Conservation (phyloP, 495 filamentous ascomycete genomes). For the Bacidia gigantensis region DNA sequence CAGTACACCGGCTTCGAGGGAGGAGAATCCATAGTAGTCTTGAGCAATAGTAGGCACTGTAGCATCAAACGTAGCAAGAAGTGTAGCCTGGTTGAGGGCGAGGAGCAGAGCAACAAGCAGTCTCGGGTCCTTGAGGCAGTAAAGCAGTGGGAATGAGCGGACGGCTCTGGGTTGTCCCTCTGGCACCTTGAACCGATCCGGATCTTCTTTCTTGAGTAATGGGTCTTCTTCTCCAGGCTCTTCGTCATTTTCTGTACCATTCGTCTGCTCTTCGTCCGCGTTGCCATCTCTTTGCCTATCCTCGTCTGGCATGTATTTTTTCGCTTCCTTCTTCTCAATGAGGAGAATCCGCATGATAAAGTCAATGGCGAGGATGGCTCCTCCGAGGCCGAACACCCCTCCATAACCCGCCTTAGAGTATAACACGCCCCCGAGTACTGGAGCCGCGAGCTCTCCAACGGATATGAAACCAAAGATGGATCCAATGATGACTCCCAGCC, state of each 20-base stretch:
- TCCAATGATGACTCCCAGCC: slow-evolving; percentile 42
- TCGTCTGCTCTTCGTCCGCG: slow-evolving; percentile 3
- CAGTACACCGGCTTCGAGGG: slow-evolving; percentile 37
- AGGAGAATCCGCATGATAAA: slow-evolving; percentile 47
- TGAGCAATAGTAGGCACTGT: slow-evolving; percentile 41
- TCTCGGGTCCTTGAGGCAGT: slow-evolving; percentile 29
- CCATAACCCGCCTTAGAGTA: slow-evolving; percentile 44
- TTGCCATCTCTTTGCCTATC: slow-evolving; percentile 9
- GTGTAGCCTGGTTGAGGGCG: slow-evolving; percentile 35
- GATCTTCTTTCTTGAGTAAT: slow-evolving; percentile 23
- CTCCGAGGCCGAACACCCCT: slow-evolving; percentile 47
- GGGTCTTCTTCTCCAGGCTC: slow-evolving; percentile 23
- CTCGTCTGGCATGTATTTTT: slow-evolving; percentile 11
- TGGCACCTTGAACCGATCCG: slow-evolving; percentile 26
- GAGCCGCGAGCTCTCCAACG: slow-evolving; percentile 36
- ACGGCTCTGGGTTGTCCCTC: slow-evolving; percentile 22
- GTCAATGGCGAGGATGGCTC: slow-evolving; percentile 44
- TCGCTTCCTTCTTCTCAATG: slow-evolving; percentile 45
- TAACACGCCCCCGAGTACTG: slow-evolving; percentile 47
- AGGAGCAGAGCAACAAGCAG: slow-evolving; percentile 33
- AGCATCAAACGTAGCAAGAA: slow-evolving; percentile 40
- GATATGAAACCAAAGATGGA: slow-evolving; percentile 41
- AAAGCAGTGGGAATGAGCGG: slow-evolving; percentile 31
- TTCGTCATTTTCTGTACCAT: slow-evolving; percentile 12
- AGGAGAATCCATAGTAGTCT: slow-evolving; percentile 37